These are phyloP conservation scores for Mortierella sp. DNA, from an alignment of 371 early-diverging fungal genomes.

Conservation along the genomic window DNA sequence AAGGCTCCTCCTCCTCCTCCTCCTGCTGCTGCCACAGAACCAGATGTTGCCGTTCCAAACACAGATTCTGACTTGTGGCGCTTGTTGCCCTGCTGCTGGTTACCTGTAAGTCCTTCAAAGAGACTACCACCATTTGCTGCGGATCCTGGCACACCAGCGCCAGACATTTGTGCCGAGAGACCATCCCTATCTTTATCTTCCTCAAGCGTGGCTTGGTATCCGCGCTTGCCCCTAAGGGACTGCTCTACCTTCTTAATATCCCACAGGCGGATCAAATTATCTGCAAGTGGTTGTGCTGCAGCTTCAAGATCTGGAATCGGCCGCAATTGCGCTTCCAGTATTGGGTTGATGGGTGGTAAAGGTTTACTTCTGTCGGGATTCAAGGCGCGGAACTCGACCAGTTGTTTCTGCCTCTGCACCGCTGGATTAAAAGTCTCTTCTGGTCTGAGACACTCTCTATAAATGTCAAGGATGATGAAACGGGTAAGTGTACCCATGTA, in stretches of 20 bases:
- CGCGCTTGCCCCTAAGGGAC: slow-evolving; percentile 29
- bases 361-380: slow-evolving; percentile 64
- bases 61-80: slow-evolving; percentile 46
- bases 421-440: slow-evolving; percentile 70
- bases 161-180: not conserved
- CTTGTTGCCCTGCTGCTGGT: slow-evolving; percentile 23
- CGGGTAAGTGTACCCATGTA: not conserved
- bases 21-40: slow-evolving; percentile 21
- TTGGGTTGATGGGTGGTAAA: slow-evolving; percentile 64
- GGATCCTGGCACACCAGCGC: slow-evolving; percentile 18
- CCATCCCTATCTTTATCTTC: slow-evolving; percentile 32
- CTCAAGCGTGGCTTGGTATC: slow-evolving; percentile 37
- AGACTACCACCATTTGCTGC: slow-evolving; percentile 11
- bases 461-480: not conserved
- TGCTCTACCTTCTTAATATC: slow-evolving; percentile 59
- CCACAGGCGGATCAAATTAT: slow-evolving; percentile 58
- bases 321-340: slow-evolving; percentile 55
- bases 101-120: slow-evolving; percentile 25
- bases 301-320: slow-evolving; percentile 57
- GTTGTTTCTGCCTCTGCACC: slow-evolving; percentile 65
- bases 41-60: slow-evolving; percentile 45
- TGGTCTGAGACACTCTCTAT: slow-evolving; percentile 54
- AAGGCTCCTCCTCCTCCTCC: slow-evolving; percentile 10
- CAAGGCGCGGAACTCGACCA: slow-evolving; percentile 67
- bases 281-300: slow-evolving; percentile 48